A percentile compares a stretch with the other conserved stretches of the same genome.
These are phyloP conservation scores for Diaporthe aspalathi DNA, from an alignment of 2,329 filamentous ascomycete genomes.

Conservation along the genomic window DNA sequence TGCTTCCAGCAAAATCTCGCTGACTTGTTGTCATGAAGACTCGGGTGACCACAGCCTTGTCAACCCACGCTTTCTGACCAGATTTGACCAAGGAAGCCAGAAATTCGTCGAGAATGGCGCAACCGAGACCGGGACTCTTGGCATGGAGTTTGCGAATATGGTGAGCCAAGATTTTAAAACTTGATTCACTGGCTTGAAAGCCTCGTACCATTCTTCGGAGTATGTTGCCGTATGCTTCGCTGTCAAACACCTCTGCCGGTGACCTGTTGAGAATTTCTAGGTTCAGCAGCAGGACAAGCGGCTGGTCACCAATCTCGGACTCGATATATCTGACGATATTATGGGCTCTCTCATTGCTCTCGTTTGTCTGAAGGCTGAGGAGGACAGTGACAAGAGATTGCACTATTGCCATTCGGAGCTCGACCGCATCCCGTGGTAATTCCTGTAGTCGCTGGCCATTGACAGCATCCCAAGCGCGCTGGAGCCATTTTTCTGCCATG, in stretches of 20 bases:
- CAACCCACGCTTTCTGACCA: slow-evolving; percentile 69
- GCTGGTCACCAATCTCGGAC: slow-evolving; percentile 70
- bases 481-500: slow-evolving; percentile 77
- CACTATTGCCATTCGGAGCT: slow-evolving; percentile 74
- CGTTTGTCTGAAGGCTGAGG: slow-evolving; percentile 58
- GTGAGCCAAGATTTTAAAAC: slow-evolving; percentile 74
- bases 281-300: slow-evolving; percentile 74
- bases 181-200: slow-evolving; percentile 69
- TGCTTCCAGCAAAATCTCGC: slow-evolving; percentile 48
- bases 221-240: slow-evolving; percentile 60
- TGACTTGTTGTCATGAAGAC: slow-evolving; percentile 72
- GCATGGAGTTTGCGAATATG: slow-evolving; percentile 74
- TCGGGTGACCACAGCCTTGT: slow-evolving; percentile 75
- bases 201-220: slow-evolving; percentile 71
- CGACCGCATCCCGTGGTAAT: slow-evolving; percentile 68
- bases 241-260: slow-evolving; percentile 60
- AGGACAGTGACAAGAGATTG: slow-evolving; percentile 71
- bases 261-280: slow-evolving; percentile 71
- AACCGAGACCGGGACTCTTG: slow-evolving; percentile 61
- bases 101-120: slow-evolving; percentile 70
- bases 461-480: slow-evolving; percentile 72
- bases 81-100: slow-evolving; percentile 61
- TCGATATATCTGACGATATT: slow-evolving; percentile 72
- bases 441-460: slow-evolving; percentile 64
- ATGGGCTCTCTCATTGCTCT: slow-evolving; percentile 63